Conservation (phyloP, 441 rosid species). For the Pelargonium myrrhifolium region DNA sequence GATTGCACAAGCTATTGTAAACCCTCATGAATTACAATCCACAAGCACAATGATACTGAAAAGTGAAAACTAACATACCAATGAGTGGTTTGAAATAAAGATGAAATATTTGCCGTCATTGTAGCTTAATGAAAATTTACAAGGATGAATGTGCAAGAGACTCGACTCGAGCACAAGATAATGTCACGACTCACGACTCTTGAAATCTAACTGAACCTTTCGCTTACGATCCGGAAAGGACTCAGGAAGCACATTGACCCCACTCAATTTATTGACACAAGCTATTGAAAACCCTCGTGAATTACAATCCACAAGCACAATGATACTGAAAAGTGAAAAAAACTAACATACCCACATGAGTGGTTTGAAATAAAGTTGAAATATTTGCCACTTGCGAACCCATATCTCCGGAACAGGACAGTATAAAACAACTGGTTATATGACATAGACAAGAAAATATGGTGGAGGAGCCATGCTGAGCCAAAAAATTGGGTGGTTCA, state of each 20-base stretch:
- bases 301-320: constrained; percentile 5
- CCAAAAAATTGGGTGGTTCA: constrained; percentile 1
- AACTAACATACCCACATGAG: neutral
- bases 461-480: neutral
- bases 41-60: neutral
- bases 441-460: neutral
- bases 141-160: neutral
- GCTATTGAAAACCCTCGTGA: neutral
- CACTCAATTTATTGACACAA: neutral
- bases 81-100: constrained; percentile 2
- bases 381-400: neutral
- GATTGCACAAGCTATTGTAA: too few relatives aligned
- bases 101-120: neutral
- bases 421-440: neutral
- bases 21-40: neutral
- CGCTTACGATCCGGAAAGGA: neutral
- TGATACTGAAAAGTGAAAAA: neutral
- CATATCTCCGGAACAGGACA: neutral
- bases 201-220: neutral
- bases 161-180: neutral
- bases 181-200: neutral
- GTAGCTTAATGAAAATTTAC: neutral
- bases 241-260: neutral
- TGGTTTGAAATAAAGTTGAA: neutral
- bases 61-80: neutral